These are phyloP conservation scores for Phanerochaete carnosa DNA, from an alignment of 768 basidiomycete species.

Conservation along the genomic window DNA sequence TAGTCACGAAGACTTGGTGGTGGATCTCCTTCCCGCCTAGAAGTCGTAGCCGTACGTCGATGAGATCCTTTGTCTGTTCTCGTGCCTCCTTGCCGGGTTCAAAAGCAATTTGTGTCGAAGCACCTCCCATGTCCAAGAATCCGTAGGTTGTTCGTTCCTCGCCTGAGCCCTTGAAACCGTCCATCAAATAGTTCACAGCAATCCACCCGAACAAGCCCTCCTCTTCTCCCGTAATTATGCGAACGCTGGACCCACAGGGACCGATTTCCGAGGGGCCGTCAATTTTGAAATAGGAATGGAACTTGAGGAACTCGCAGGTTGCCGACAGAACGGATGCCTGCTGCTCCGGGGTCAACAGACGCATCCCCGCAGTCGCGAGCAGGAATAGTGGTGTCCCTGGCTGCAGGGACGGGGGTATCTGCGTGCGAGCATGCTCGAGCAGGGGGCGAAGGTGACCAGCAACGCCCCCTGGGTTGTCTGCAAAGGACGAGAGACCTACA, in stretches of 20 bases:
- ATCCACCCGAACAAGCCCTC: slow-evolving; percentile 99
- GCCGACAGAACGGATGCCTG: slow-evolving; percentile 60
- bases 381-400: slow-evolving; percentile 87
- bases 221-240: slow-evolving; percentile 96
- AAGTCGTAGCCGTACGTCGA: slow-evolving; percentile 78
- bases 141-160: slow-evolving; percentile 84
- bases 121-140: slow-evolving; percentile 99
- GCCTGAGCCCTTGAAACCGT: slow-evolving; percentile 69
- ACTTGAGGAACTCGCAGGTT: slow-evolving; percentile 73
- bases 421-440: slow-evolving; percentile 73
- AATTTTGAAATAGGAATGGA: slow-evolving; percentile 77
- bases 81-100: slow-evolving; percentile 69
- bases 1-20: slow-evolving; percentile 95
- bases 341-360: slow-evolving; percentile 68
- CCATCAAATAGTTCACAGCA: slow-evolving; percentile 98
- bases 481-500: slow-evolving; percentile 84
- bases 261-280: slow-evolving; percentile 62
- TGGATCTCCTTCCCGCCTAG: slow-evolving; percentile 82
- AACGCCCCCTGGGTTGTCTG: slow-evolving; percentile 64
- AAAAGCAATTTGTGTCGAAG: slow-evolving; percentile 98
- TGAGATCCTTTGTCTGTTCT: slow-evolving; percentile 56
- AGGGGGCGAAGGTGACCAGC: slow-evolving; percentile 77
- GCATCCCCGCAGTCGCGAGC: slow-evolving; percentile 95
- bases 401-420: slow-evolving; percentile 86
- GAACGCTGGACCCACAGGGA: slow-evolving; percentile 89